Conservation (phyloP, 1,139 yeast genomes). For the Lodderomyces jiufengensis region DNA sequence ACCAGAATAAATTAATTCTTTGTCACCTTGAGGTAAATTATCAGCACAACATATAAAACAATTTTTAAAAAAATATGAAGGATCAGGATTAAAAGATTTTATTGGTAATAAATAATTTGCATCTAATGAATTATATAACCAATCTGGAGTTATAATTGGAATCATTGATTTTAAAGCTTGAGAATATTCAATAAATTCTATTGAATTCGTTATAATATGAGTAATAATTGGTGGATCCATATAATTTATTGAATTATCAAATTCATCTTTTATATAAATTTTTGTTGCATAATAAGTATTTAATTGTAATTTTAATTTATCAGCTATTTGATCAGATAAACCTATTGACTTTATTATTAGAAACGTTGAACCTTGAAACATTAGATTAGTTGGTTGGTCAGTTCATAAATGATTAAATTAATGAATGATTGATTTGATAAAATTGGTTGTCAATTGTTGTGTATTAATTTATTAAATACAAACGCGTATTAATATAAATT, state of each 20-base stretch:
- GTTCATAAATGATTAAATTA: too few relatives aligned
- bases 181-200: constrained; percentile 54
- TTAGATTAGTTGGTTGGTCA: constrained; percentile 6
- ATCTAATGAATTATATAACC: constrained; percentile 55
- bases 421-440: background rate
- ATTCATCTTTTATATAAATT: constrained; percentile 22
- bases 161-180: constrained; percentile 52
- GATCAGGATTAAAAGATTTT: constrained; percentile 64
- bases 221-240: constrained; percentile 26
- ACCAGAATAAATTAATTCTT: constrained; percentile 63
- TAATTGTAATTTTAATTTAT: constrained; percentile 20
- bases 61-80: constrained; percentile 58
- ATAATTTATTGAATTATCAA: constrained; percentile 23
- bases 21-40: constrained; percentile 55
- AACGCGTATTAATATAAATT: background rate
- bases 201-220: constrained; percentile 55
- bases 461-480: too few relatives aligned
- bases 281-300: constrained; percentile 22
- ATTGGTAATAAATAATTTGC: constrained; percentile 46
- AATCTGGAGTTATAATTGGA: constrained; percentile 64
- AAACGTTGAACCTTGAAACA: constrained; percentile 39
- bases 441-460: background rate
- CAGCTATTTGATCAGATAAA: constrained; percentile 16
- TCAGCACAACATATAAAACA: constrained; percentile 61
- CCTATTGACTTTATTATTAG: constrained; percentile 37